Evolutionary conservation across 1,284 basidiomycete species (phyloP), one percentile per base, ranked within the genome.

Genomic region (Fistulinella cinereoalba): DNA sequence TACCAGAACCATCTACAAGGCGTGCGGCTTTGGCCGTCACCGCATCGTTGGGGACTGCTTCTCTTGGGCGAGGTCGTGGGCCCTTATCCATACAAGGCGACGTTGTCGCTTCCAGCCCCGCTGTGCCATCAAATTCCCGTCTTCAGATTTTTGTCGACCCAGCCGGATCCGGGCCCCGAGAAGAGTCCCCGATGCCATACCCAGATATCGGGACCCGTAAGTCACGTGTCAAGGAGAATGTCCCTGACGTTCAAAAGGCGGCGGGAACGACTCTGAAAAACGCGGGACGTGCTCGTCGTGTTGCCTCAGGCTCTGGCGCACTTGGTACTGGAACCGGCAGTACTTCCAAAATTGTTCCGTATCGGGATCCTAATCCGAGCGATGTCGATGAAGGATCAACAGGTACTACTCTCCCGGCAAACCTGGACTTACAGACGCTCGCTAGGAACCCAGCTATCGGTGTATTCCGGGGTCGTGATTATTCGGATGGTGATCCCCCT

Each of bases 101-200:
- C 53, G 47, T 55, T 44, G 52, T 55, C 46, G 60, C 49, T 27
- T 57, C 53, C 43, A 58, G 47, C 33, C 46, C 56, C 43, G 54
- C 60, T 49, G 41, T 64, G 44, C 56, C 57, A 37, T 60, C 79
- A 10, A 87, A 85, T 53, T 70, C 73, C 11, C 79, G 79, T 28
- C 67, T 89, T 45, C 80, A 78, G 49, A 69, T 88, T 22, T 88
- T 86, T 59, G 73, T 83, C n/a, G 87, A 88, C 55, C 81, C 83
- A 10, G 68, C 74, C 3, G 82, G 78, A 23, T 64, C 69, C 39
- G 74, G 72, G 44, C 65, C 72, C 5, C 68, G 72, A 41, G 67
- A 72, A 11, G 71, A 68, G 18, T 71, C 72, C 51, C 58, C 63
- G 3, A 75, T 77, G 46, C 67, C 76, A 6, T 89, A 82, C 76